Evolutionary conservation across 306 rosid genomes (phyloP).

Genomic region (Prunus kanzakura): DNA sequence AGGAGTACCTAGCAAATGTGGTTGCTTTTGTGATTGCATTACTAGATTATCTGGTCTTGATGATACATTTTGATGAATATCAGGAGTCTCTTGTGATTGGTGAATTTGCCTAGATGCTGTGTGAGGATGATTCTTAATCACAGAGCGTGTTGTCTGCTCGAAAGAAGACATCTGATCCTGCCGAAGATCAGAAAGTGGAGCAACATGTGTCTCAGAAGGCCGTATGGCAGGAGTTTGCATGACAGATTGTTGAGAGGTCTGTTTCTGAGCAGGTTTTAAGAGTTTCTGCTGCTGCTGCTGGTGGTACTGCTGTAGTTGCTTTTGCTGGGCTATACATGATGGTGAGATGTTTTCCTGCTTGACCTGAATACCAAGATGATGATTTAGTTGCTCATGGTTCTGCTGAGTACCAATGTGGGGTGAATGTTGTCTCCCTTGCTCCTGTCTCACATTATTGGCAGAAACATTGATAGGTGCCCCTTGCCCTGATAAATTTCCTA

Average conservation of each 20-base stretch:
- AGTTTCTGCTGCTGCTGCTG: neutral
- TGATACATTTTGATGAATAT: constrained; percentile 5
- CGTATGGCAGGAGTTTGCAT: neutral
- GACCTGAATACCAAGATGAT: neutral
- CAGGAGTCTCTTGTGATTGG: neutral
- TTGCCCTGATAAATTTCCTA: neutral
- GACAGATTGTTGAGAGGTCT: neutral
- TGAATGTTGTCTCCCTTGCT: constrained; percentile 3
- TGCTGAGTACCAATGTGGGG: neutral
- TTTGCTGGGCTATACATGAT: neutral
- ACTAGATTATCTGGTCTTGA: neutral
- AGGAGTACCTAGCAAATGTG: neutral
- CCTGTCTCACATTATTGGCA: neutral
- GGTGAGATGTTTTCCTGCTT: neutral
- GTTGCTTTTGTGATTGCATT: constrained; percentile 6
- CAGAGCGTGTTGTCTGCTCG: neutral
- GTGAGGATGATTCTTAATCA: neutral
- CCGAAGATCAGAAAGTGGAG: neutral
- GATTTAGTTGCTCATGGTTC: constrained; percentile 10
- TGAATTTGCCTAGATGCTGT: neutral
- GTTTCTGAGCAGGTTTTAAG: neutral
- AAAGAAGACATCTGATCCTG: neutral
- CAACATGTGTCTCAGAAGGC: neutral
- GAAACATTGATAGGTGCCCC: neutral
- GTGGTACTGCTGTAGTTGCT: neutral